These are phyloP conservation scores for Crithidia sp. DNA, from an alignment of 208 protist species.

Conservation along the genomic window DNA sequence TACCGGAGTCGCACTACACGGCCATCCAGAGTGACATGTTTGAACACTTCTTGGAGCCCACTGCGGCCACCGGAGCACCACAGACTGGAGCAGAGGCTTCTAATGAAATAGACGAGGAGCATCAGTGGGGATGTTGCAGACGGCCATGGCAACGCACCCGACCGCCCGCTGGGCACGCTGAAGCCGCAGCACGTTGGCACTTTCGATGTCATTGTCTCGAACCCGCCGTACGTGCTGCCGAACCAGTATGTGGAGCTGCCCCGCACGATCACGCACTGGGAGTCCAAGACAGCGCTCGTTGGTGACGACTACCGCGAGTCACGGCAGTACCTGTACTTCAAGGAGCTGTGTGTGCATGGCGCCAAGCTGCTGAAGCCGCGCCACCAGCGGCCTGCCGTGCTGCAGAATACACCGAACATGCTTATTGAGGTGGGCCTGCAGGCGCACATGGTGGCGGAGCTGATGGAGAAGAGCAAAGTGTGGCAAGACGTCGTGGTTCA, in stretches of 20 bases:
- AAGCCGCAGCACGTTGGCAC: slow-evolving; percentile 28
- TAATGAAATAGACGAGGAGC: background rate
- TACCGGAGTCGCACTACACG: slow-evolving; percentile 48
- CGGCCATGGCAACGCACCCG: background rate
- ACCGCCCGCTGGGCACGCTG: slow-evolving; percentile 19
- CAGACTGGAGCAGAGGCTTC: background rate
- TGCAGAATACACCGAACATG: slow-evolving; percentile 64
- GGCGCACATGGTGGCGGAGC: slow-evolving; percentile 67
- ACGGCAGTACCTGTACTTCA: slow-evolving; percentile 85
- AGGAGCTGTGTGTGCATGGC: slow-evolving; percentile 83
- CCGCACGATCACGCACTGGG: slow-evolving; percentile 68
- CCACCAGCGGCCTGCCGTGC: slow-evolving; percentile 26
- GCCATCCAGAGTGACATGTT: slow-evolving; percentile 84
- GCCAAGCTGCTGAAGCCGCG: slow-evolving; percentile 61
- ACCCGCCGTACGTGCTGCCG: slow-evolving; percentile 86
- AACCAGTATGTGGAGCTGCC: slow-evolving; percentile 79
- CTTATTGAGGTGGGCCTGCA: slow-evolving; percentile 83
- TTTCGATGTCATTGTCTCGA: slow-evolving; percentile 87
- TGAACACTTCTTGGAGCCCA: slow-evolving; percentile 46
- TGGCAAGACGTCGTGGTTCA: slow-evolving; percentile 78
- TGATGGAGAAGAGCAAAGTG: slow-evolving; percentile 69
- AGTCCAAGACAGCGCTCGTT: slow-evolving; percentile 84
- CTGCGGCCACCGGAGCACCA: background rate
- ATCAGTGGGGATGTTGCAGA: background rate
- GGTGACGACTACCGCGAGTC: slow-evolving; percentile 70